Conservation (phyloP, 2,329 filamentous ascomycete genomes). For the Neopestalotiopsis rosae region DNA sequence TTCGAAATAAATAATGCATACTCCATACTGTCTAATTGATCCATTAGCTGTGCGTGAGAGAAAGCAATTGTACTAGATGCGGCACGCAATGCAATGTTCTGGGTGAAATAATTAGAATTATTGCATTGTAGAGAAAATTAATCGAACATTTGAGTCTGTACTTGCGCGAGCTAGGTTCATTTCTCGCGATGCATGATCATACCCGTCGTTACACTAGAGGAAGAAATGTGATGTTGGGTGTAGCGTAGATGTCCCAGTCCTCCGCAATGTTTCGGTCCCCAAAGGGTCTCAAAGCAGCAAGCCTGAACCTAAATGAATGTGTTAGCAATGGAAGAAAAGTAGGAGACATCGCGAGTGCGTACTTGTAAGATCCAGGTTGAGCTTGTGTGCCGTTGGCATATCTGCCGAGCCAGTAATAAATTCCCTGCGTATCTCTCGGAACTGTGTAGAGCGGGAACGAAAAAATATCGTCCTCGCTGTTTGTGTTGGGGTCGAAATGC, state of each 20-base stretch:
- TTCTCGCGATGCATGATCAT: no score
- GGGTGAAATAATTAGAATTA: no score
- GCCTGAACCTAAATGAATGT: not conserved
- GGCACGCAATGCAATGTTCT: no score
- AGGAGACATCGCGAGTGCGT: not conserved
- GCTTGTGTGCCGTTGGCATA: slow-evolving; percentile 48
- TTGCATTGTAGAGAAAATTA: no score
- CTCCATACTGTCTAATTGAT: no score
- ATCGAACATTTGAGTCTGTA: no score
- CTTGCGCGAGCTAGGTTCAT: no score
- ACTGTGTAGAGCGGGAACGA: slow-evolving; percentile 43
- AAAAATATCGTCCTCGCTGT: slow-evolving; percentile 44
- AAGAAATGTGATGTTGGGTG: slow-evolving; percentile 5
- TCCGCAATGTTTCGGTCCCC: not conserved
- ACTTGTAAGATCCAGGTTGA: slow-evolving; percentile 47
- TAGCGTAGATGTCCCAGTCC: slow-evolving; percentile 6
- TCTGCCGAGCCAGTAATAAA: slow-evolving; percentile 49
- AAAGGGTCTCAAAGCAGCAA: slow-evolving; percentile 4
- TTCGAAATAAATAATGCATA: no score
- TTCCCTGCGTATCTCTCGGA: slow-evolving; percentile 36
- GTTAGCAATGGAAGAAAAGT: not conserved
- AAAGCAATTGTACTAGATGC: no score
- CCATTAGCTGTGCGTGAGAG: no score
- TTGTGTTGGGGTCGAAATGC: slow-evolving; percentile 41
- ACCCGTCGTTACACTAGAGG: no score